Percentiles rank a stretch among this genome's conserved stretches.
phyloP scores from a whole-genome alignment of 1,139 yeast species.

The Yamadazyma sp. region DNA sequence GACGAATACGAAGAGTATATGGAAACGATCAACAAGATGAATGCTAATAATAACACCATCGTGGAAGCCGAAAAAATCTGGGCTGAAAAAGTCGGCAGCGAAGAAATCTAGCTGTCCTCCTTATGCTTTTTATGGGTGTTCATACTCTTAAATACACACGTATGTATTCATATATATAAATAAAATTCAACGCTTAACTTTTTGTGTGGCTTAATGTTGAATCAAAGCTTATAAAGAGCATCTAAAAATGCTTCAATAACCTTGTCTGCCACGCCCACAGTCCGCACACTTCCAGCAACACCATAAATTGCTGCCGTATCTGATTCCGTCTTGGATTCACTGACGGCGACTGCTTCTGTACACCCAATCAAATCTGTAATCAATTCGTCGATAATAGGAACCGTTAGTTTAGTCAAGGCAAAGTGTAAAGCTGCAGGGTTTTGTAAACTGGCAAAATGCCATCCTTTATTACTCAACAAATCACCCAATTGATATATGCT shows the following conservation, averaged over 20 bases:
- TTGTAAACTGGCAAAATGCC: conserved; percentile 90
- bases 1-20: conserved; percentile 94
- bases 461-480: conserved; percentile 62
- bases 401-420: conserved; percentile 78
- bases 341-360: conserved; percentile 41
- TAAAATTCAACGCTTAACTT: background rate
- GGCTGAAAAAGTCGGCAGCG: conserved; percentile 48
- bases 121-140: no score
- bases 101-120: no score
- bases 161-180: no score
- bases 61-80: conserved; percentile 86
- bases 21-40: conserved; percentile 97
- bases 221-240: conserved; percentile 57
- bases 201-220: background rate
- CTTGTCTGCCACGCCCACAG: conserved; percentile 82
- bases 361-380: conserved; percentile 52
- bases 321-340: conserved; percentile 30
- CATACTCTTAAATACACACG: no score
- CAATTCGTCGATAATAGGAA: conserved; percentile 61
- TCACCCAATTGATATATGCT: conserved; percentile 81
- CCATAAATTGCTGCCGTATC: conserved; percentile 91
- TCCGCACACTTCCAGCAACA: conserved; percentile 86
- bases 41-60: conserved; percentile 85
- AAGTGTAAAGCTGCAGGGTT: conserved; percentile 88
- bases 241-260: conserved; percentile 80